Evolutionary conservation across 2,329 filamentous ascomycete species (phyloP), one percentile per base, ranked within the genome.

Genomic region (Fusarium proliferatum): DNA sequence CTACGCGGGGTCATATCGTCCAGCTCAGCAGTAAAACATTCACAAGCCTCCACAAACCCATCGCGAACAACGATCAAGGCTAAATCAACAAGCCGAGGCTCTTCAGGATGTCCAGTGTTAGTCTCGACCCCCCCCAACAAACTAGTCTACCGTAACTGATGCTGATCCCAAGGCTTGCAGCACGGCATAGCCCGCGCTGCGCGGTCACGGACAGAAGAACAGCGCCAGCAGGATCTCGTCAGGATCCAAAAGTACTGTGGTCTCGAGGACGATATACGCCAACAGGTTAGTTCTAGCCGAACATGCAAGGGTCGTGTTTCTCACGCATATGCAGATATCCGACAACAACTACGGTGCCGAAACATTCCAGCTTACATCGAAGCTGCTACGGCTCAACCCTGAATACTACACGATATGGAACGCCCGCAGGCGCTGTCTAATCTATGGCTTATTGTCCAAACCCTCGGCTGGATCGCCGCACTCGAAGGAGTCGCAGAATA

Each of bases 391-490:
- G 52, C 88, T 92, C 77, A 97, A 97, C 81, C 94, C 94, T 33
- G 94, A 97, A 82, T 95, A 95, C 86, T 96, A 96, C 84, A 96
- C 94, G 64, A 88, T 94, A 88, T 97, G 94, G 94, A 97, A 97
- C 87, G 89, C 92, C 84, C 92, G 96, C 80, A 92, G 96, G 78
- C 88, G 89, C 79, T 91, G 89, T 83, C 86, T 92, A 87, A 88
- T 84, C 67, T 88, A 85, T 85, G 84, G 85, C 78, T 87, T 85
- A 82, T 88, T 89, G 77, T 90, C 86, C 83, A 87, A 78, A 86
- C 83, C 78, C 23, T 86, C 81, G 82, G 80, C 76, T 86, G 85
- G 83, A 78, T 88, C 82, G 74, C 89, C 78, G 83, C 86, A 77
- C 84, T 90, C 81, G 87, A 88, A 74, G 86, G 87, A 59, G 85